Evolutionary conservation across 768 basidiomycete species (phyloP).

Genomic region (button mushroom (Agaricus bisporus)): DNA sequence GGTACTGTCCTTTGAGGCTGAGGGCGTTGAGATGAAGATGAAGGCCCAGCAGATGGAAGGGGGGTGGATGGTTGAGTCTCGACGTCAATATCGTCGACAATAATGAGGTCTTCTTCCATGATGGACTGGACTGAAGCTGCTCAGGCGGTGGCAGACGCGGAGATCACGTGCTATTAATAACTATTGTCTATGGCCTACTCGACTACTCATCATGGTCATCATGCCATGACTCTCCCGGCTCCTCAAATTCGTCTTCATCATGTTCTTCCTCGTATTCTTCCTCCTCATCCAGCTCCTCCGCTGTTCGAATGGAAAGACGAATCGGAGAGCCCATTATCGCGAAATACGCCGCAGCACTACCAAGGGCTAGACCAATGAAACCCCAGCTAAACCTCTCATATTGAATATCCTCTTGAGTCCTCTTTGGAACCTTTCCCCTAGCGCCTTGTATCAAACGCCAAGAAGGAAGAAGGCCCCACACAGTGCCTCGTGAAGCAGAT

Average conservation of each 20-base stretch:
- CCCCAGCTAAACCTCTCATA: constrained; percentile 47
- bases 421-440: constrained; percentile 11
- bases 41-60: constrained; percentile 14
- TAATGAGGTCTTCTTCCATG: constrained; percentile 59
- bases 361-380: constrained; percentile 43
- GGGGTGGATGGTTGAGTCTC: constrained; percentile 28
- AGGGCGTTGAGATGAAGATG: constrained; percentile 8
- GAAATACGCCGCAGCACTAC: constrained; percentile 35
- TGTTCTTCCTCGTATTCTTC: constrained; percentile 11
- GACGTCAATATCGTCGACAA: constrained; percentile 53
- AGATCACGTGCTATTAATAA: not conserved
- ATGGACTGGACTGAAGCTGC: too few species aligned
- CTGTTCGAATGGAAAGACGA: constrained; percentile 7
- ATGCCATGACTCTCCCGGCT: too few species aligned
- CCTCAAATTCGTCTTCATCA: not conserved
- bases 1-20: constrained; percentile 10
- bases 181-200: not conserved
- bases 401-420: constrained; percentile 37
- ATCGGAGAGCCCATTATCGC: constrained; percentile 18
- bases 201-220: too few species aligned
- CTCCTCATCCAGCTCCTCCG: constrained; percentile 6
- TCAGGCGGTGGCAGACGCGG: not conserved
- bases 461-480: constrained; percentile 36
- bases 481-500: constrained; percentile 1
- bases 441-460: constrained; percentile 16